Evolutionary conservation across 2,329 filamentous ascomycete genomes (phyloP), one percentile per base, ranked within the genome.

Genomic region (Magnaporthiopsis incrustans): DNA sequence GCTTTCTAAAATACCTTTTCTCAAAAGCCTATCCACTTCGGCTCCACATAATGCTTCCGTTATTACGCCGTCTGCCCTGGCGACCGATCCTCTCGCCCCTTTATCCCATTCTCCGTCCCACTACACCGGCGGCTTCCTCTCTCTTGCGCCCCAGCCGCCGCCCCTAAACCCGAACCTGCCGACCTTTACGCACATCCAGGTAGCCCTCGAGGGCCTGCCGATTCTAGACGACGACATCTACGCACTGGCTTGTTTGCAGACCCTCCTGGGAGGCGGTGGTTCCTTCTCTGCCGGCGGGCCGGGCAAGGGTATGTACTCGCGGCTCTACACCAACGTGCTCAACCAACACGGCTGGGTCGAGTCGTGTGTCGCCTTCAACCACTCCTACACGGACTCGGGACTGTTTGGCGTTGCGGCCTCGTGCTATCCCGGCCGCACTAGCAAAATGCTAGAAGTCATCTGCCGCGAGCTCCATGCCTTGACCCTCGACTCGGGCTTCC

Each of bases 301-400:
- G 5, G 95, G 95, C 63, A 99, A 99, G 81, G 95, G 95, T 75
- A 99, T 99, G 95, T 98, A 98, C 82, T 96, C 91, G 53, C 89
- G 95, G 15, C 85, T 99, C 11, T 99, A 97, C 82, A 98, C 93
- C 67, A 97, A 97, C 74, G 94, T 98, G 0, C 85, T 99, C 62
- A 99, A 99, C 80, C 93, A 98, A 78, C 89, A 97, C 78, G 92
- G 90, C 70, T 99, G 94, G 94, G 92, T 99, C 32, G 95, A 99
- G 78, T 93, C 88, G 66, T 98, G 95, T 78, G 84, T 96, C 62
- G 90, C 94, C 35, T 98, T 98, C 81, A 98, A 98, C 82, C 93
- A 98, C 81, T 91, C 90, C 60, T 99, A 99, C 82, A 95, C 91
- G 0, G 95, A 99, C 76, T 93, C 89, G 8, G 95, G 95, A 4